phyloP scores from a whole-genome alignment of 2,329 filamentous ascomycete species.

The Hymenoscyphus albidus region DNA sequence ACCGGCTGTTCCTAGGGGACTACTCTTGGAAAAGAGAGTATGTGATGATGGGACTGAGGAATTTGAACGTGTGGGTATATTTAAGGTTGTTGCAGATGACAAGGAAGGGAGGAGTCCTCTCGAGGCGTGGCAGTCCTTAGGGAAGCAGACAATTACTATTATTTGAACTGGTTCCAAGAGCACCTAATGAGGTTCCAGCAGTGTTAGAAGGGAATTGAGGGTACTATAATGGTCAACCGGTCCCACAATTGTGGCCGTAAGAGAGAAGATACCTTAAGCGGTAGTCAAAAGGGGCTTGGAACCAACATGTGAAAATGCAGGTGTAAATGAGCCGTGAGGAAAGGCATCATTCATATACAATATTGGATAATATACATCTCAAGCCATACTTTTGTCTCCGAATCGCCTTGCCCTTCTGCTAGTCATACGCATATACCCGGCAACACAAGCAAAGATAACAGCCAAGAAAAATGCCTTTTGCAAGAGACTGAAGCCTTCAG shows the following conservation, averaged over 20 bases:
- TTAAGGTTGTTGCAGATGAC: slow-evolving; percentile 1
- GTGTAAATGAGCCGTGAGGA: neutral
- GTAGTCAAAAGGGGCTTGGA: no score
- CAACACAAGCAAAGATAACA: slow-evolving; percentile 45
- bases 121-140: neutral
- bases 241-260: no score
- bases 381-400: slow-evolving; percentile 31
- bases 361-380: slow-evolving; percentile 12
- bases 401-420: slow-evolving; percentile 34
- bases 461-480: slow-evolving; percentile 50
- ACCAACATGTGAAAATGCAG: neutral
- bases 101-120: neutral
- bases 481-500: slow-evolving; percentile 41
- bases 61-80: slow-evolving; percentile 10
- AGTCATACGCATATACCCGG: slow-evolving; percentile 43
- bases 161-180: neutral
- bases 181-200: no score
- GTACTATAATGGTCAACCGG: neutral
- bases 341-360: neutral
- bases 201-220: neutral
- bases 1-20: neutral
- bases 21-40: slow-evolving; percentile 5
- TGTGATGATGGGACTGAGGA: slow-evolving; percentile 1
- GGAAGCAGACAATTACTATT: neutral
- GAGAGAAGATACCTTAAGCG: no score